These are phyloP conservation scores for Trichophyton mentagrophytes DNA, from an alignment of 2,329 filamentous ascomycete genomes.

Conservation along the genomic window DNA sequence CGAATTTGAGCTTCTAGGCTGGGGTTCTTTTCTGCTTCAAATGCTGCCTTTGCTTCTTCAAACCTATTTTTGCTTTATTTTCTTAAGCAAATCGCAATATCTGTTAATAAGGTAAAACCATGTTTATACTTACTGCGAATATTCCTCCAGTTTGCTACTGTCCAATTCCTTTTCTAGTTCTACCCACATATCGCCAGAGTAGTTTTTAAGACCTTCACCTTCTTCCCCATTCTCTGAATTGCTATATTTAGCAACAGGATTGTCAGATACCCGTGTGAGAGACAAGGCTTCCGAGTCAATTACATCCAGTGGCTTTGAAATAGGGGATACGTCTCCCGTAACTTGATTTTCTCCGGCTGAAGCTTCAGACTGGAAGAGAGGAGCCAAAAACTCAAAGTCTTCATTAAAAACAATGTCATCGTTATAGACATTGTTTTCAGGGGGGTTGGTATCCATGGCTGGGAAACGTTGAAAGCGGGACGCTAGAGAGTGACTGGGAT, in stretches of 20 bases:
- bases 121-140: not conserved
- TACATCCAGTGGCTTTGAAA: too few relatives aligned
- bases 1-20: slow-evolving; percentile 4
- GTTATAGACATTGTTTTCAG: not conserved
- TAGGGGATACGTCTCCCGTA: not conserved
- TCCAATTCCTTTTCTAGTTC: not conserved
- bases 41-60: slow-evolving; percentile 1
- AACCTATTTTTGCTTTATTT: not conserved
- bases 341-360: not conserved
- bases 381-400: not conserved
- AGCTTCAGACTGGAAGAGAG: not conserved
- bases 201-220: not conserved
- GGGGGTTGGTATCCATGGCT: not conserved
- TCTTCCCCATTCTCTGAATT: not conserved
- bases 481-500: not conserved
- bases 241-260: too few relatives aligned
- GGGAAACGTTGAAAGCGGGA: not conserved
- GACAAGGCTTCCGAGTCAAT: not conserved
- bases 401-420: not conserved
- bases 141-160: not conserved
- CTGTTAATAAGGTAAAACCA: not conserved
- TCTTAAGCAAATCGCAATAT: too few relatives aligned
- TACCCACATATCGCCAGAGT: not conserved
- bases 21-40: slow-evolving; percentile 6
- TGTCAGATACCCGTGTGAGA: too few relatives aligned